Evolutionary conservation across 2,329 filamentous ascomycete species (phyloP).

Genomic region (Pestalotiopsis sp.): DNA sequence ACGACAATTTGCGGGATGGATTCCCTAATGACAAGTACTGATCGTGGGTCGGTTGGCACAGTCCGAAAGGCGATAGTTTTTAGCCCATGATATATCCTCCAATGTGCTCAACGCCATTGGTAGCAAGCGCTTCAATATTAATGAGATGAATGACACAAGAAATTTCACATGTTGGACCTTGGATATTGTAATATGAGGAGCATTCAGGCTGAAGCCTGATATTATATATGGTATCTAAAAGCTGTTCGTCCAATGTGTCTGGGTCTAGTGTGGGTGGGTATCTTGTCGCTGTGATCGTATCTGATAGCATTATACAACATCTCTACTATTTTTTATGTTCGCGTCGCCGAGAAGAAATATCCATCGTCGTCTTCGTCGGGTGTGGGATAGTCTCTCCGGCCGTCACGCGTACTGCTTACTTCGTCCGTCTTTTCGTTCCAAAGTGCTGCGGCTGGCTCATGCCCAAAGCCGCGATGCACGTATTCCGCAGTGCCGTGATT

Average conservation of each 20-base stretch:
- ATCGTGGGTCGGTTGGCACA: background rate
- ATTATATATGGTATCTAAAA: too few relatives aligned
- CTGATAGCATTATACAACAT: background rate
- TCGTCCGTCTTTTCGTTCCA: background rate
- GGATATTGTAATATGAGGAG: too few relatives aligned
- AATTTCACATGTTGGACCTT: background rate
- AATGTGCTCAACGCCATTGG: background rate
- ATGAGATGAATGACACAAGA: background rate
- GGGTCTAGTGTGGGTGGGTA: too few relatives aligned
- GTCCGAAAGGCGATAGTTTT: background rate
- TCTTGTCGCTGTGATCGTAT: background rate
- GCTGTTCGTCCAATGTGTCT: too few relatives aligned
- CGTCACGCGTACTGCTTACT: background rate
- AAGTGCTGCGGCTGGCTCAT: background rate
- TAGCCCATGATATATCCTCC: background rate
- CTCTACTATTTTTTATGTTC: background rate
- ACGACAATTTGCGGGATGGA: slow-evolving; percentile 68
- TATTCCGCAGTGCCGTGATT: background rate
- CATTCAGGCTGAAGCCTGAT: too few relatives aligned
- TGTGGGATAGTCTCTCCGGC: background rate
- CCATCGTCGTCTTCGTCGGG: background rate
- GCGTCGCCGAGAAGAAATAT: background rate
- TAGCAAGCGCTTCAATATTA: background rate
- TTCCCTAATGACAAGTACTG: slow-evolving; percentile 45
- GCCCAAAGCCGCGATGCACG: background rate